These are phyloP conservation scores for Fusarium subglutinans DNA, from an alignment of 2,329 filamentous ascomycete species.

Conservation along the genomic window DNA sequence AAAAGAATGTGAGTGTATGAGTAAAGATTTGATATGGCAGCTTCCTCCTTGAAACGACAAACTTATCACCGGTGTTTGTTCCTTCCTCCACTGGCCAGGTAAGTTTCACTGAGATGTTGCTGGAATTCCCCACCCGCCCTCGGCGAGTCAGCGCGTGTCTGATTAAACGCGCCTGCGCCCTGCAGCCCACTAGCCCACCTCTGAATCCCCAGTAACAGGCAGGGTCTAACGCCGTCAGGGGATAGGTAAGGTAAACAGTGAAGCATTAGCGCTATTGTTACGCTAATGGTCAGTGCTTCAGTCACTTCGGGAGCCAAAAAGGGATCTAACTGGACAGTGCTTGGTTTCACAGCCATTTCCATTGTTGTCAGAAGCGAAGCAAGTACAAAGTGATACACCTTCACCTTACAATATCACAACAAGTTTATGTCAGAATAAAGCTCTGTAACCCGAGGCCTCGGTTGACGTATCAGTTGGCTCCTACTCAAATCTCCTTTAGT, in stretches of 20 bases:
- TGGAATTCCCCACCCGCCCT: neutral
- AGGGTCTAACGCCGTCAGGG: slow-evolving; percentile 1
- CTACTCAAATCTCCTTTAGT: neutral
- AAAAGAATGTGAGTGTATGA: neutral
- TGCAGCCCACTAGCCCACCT: neutral
- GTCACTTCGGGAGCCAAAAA: slow-evolving; percentile 8
- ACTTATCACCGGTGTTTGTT: slow-evolving; percentile 2
- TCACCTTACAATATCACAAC: slow-evolving; percentile 2
- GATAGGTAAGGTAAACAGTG: neutral
- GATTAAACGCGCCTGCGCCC: slow-evolving; percentile 28
- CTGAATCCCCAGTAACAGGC: neutral
- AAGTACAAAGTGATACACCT: neutral
- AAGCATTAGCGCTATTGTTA: slow-evolving; percentile 9
- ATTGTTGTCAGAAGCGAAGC: slow-evolving; percentile 14
- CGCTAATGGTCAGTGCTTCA: slow-evolving; percentile 20
- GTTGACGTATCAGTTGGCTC: neutral
- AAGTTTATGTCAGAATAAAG: neutral
- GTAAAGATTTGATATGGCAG: neutral
- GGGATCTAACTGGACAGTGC: neutral
- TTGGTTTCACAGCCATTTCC: neutral
- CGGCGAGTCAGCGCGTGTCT: slow-evolving; percentile 16
- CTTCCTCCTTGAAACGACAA: neutral
- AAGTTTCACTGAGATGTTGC: neutral
- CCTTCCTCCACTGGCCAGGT: slow-evolving; percentile 6
- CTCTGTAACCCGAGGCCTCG: neutral